Conservation (phyloP, 495 filamentous ascomycete species). For the Talaromyces wortmannii region DNA sequence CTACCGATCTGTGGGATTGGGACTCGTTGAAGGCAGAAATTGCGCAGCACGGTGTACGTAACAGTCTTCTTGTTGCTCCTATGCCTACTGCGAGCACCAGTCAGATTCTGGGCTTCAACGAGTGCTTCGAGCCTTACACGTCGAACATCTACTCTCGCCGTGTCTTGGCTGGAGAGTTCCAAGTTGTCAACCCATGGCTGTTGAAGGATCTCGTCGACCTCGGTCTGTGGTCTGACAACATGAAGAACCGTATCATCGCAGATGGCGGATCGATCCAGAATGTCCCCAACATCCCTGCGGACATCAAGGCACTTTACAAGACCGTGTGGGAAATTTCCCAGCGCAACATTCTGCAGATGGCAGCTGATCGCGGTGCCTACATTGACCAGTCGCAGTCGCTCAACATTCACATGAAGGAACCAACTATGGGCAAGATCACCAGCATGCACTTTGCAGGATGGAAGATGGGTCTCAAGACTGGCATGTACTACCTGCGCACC, state of each 20-base stretch:
- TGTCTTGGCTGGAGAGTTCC: slow-evolving; percentile 97
- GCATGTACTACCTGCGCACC: slow-evolving; percentile 99
- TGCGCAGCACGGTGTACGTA: slow-evolving; percentile 84
- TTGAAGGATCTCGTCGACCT: slow-evolving; percentile 97
- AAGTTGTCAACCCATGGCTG: slow-evolving; percentile 98
- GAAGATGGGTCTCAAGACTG: slow-evolving; percentile 98
- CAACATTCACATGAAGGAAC: slow-evolving; percentile 98
- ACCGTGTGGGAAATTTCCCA: slow-evolving; percentile 99
- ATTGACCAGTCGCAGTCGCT: slow-evolving; percentile 98
- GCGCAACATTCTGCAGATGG: slow-evolving; percentile 91
- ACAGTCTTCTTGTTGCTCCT: slow-evolving; percentile 89
- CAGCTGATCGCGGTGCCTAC: slow-evolving; percentile 94
- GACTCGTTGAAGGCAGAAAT: slow-evolving; percentile 80
- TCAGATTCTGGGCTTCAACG: slow-evolving; percentile 96
- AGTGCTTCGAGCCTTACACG: slow-evolving; percentile 99
- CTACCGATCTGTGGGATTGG: slow-evolving; percentile 97
- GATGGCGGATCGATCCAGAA: slow-evolving; percentile 94
- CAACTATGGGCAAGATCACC: slow-evolving; percentile 99
- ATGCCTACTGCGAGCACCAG: slow-evolving; percentile 97
- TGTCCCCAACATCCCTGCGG: slow-evolving; percentile 89
- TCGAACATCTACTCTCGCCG: slow-evolving; percentile 99
- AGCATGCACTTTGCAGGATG: slow-evolving; percentile 99
- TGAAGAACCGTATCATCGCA: slow-evolving; percentile 99
- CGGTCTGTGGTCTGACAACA: slow-evolving; percentile 97
- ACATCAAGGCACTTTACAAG: slow-evolving; percentile 97